phyloP scores from a whole-genome alignment of 176 grass and related monocot genomes.

The Phyllostachys edulis region DNA sequence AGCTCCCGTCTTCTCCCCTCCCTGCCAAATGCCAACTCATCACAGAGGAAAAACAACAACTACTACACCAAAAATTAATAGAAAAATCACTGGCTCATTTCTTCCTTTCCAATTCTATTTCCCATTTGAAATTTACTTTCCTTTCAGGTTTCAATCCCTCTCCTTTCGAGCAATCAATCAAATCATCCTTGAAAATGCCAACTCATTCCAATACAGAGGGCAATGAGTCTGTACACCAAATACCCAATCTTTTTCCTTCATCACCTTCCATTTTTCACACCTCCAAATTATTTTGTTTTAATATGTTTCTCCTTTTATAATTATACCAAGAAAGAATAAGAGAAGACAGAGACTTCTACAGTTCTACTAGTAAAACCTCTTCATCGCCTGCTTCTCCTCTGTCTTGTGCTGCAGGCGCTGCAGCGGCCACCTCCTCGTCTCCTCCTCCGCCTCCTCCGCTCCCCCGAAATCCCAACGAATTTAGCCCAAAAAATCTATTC shows the following conservation, averaged over 20 bases:
- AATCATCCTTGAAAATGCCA: slow-evolving; percentile 4
- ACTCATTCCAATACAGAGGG: slow-evolving; percentile 6
- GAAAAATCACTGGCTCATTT: not conserved
- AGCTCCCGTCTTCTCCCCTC: not conserved
- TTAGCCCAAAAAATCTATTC: not conserved
- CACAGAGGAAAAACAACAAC: not conserved
- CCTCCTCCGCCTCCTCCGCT: not conserved
- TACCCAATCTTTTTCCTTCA: not conserved
- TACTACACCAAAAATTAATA: not conserved
- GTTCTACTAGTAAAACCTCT: slow-evolving; percentile 2
- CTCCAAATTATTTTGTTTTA: not conserved
- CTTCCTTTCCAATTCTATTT: not conserved
- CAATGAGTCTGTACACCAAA: not conserved
- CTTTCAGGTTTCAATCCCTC: not conserved
- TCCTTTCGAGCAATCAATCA: not conserved
- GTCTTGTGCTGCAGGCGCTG: slow-evolving; percentile 13
- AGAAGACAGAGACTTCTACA: not conserved
- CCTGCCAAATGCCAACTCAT: not conserved
- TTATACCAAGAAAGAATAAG: not conserved
- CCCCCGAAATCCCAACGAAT: not conserved
- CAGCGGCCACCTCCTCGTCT: slow-evolving; percentile 15
- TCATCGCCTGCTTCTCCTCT: not conserved
- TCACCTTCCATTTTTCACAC: slow-evolving; percentile 7
- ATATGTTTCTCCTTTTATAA: not conserved
- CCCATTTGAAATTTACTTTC: not conserved